Evolutionary conservation across 257 asterid species (phyloP).

Genomic region (Oldenlandia corymbosa): DNA sequence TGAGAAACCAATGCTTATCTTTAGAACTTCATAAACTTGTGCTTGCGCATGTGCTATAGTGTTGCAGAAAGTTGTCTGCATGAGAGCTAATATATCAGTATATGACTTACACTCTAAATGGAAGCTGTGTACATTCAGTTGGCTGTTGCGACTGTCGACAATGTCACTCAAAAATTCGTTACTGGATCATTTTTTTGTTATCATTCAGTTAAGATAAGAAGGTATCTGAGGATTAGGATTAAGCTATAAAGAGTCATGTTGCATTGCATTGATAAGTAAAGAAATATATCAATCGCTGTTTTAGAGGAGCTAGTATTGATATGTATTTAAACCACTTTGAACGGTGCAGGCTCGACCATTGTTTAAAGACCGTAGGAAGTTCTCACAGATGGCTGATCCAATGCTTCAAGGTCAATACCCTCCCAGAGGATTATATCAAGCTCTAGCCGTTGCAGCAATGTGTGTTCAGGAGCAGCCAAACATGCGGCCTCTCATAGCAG

Average conservation of each 20-base stretch:
- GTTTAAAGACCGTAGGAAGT: constrained; percentile 50
- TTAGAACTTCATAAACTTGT: too few relatives aligned
- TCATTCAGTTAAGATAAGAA: neutral
- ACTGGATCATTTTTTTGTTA: too few relatives aligned
- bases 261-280: neutral
- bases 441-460: constrained; percentile 60
- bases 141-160: neutral
- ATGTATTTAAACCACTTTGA: neutral
- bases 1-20: neutral
- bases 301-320: neutral
- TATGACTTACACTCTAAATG: neutral
- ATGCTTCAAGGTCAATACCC: constrained; percentile 50
- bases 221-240: neutral
- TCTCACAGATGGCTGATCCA: constrained; percentile 54
- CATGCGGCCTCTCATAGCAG: constrained; percentile 63
- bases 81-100: neutral
- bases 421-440: constrained; percentile 42
- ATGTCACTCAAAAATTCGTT: neutral
- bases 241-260: neutral
- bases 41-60: neutral
- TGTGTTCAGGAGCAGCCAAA: constrained; percentile 57
- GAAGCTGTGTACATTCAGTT: neutral
- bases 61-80: neutral
- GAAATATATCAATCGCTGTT: neutral
- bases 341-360: constrained; percentile 46